Evolutionary conservation across 805 yeast species (phyloP), one percentile per base, ranked within the genome.

Genomic region (Zygosaccharomyces gambellarensis): DNA sequence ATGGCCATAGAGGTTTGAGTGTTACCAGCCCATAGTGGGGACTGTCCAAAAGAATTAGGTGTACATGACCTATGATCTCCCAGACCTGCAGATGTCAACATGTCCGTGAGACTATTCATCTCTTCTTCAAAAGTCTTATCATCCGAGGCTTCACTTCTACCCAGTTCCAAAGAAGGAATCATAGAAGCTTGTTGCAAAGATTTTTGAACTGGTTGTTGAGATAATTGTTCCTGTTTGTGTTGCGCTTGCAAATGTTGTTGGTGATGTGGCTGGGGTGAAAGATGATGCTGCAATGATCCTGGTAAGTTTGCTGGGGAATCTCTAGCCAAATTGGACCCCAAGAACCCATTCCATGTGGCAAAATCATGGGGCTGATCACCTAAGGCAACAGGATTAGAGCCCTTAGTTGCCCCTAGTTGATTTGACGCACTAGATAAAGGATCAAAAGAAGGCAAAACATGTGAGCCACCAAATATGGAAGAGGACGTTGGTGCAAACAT

Each of bases 101-200:
- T 59, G 17, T 52, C 53, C 4, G 68, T 57, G 21, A 64, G 49
- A 17, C 58, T 58, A 43, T 57, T 55, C 39, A 64, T 52, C 31
- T 64, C 69, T 40, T 63, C 60, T 22, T 46, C 52, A 39, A 62
- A 54, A 11, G 59, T 54, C 17, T 58, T 55, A 22, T 56, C 58
- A 14, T 49, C 29, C 11, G 39, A 36, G n/a, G 52, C 45, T 17
- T 55, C 57, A 12, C 46, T 25, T 19, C 36, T 31, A 25, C 44
- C 42, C 30, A 47, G 6, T 3, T 41, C 56, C 14, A 53, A 50
- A 14, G 52, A 46, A 27, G 59, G 46, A 9, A 29, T 28, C 1
- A 32, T 31, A 12, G 41, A 45, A 41, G 31, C 49, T 17, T 30
- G 51, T 30, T n/a, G 41, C 22, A n/a, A 47, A 14, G 14, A 28